These are phyloP conservation scores for Laguncularia racemosa DNA, from an alignment of 345 rosid species.

Conservation along the genomic window DNA sequence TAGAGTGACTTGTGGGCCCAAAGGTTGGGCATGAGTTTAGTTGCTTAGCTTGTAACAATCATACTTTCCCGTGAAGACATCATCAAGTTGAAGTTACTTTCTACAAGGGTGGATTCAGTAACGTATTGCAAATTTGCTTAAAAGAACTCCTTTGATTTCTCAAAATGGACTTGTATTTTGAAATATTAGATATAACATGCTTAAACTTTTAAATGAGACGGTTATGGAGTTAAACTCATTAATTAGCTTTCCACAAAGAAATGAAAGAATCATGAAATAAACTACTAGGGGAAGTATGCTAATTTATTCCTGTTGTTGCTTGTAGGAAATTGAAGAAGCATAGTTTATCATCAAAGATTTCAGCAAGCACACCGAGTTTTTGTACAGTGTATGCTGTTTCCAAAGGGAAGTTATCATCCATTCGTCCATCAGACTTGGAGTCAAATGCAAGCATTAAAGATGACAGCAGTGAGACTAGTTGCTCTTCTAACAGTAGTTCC, in stretches of 20 bases:
- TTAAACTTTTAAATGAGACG: no score
- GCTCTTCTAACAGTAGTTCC: slow-evolving; percentile 33
- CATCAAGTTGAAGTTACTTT: no score
- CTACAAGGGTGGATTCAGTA: no score
- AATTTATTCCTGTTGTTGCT: neutral
- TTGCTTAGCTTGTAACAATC: neutral
- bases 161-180: no score
- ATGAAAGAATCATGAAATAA: no score
- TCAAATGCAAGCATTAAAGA: slow-evolving; percentile 36
- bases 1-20: neutral
- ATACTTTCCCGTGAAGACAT: no score
- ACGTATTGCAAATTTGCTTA: no score
- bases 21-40: neutral
- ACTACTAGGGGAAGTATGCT: neutral
- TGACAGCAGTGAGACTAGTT: slow-evolving; percentile 36
- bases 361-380: slow-evolving; percentile 46
- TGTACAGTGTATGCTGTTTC: slow-evolving; percentile 78
- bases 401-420: slow-evolving; percentile 61
- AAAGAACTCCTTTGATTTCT: no score
- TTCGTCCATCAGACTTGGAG: slow-evolving; percentile 69
- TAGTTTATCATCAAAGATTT: slow-evolving; percentile 54
- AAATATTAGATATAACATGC: no score
- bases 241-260: no score
- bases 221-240: no score
- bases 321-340: slow-evolving; percentile 50